Base-by-base conservation (phyloP, 2,329 filamentous ascomycete genomes). In the Sphaceloma murrayae region DNA sequence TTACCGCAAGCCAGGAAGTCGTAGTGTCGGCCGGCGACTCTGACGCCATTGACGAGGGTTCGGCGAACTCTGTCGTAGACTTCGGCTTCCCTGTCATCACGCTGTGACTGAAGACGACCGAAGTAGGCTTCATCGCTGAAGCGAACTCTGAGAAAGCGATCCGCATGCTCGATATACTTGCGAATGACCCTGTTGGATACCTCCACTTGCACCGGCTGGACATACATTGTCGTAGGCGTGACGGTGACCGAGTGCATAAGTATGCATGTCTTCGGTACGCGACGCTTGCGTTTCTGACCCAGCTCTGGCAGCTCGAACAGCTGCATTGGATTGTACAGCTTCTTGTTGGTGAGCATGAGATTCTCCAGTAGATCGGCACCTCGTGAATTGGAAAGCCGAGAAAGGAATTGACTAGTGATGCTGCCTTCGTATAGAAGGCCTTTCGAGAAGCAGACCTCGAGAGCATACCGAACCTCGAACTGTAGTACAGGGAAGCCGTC, bases 1-100 rank as follows among this genome's bases (percentile, higher is more conserved):
- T 91, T 96, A 0, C 91, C 89, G 64, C 88, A 95, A 0, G 89
- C 91, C 18, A 98, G 74, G 51, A 96, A 96, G 53, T 89, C 75
- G 60, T 87, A 98, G 47, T 77, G 76, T 5, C 85, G 79, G 50
- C 81, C 83, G 3, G 85, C 91, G 39, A 98, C 79, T 1, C 70
- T 70, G 51, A 98, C 89, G 0, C 91, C 91, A 45, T 91, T 75
- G 33, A 66, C 71, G 56, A 96, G 67, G 0, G 81, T 75, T 36
- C 81, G 73, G 50, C 77, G 77, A 14, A 95, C 73, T 9, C 86
- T 75, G 18, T 77, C 77, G 60, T 84, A 94, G 0, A 94, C 59
- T 13, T 67, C 62, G 32, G 62, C 56, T 39, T 56, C 58, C 10
- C 56, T 56, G 11, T 62, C 56, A 27, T 61, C 54, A n/a, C 44